Evolutionary conservation across 176 grass and related monocot genomes (phyloP).

Genomic region (Triticum monococcum): DNA sequence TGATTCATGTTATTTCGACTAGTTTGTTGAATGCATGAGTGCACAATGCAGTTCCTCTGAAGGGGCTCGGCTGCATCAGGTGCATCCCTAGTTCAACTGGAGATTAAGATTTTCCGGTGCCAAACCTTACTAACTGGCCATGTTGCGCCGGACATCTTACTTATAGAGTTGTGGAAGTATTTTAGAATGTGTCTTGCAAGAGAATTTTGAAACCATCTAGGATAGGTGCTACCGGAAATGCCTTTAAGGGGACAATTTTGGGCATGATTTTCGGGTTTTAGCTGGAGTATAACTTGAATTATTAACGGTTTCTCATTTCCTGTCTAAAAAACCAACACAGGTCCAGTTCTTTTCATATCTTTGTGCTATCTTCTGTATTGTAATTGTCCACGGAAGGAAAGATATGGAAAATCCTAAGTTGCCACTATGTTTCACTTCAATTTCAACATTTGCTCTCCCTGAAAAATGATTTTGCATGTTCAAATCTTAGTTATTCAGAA

Average conservation of each 20-base stretch:
- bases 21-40: neutral
- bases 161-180: neutral
- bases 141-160: neutral
- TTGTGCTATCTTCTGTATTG: neutral
- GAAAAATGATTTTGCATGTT: neutral
- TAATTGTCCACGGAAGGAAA: neutral
- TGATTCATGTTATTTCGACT: no score
- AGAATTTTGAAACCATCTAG: neutral
- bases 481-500: neutral
- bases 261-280: neutral
- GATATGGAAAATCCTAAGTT: neutral
- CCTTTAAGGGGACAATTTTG: neutral
- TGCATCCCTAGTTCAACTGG: neutral
- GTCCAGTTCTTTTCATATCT: neutral
- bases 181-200: neutral
- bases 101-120: neutral
- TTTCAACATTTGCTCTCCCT: neutral
- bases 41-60: neutral
- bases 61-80: neutral
- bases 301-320: neutral
- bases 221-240: neutral
- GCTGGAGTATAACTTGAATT: neutral
- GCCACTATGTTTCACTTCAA: neutral
- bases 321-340: neutral
- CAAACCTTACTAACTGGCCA: neutral